These are phyloP conservation scores for Pythium volutum DNA, from an alignment of 352 stramenopile species.

Conservation along the genomic window DNA sequence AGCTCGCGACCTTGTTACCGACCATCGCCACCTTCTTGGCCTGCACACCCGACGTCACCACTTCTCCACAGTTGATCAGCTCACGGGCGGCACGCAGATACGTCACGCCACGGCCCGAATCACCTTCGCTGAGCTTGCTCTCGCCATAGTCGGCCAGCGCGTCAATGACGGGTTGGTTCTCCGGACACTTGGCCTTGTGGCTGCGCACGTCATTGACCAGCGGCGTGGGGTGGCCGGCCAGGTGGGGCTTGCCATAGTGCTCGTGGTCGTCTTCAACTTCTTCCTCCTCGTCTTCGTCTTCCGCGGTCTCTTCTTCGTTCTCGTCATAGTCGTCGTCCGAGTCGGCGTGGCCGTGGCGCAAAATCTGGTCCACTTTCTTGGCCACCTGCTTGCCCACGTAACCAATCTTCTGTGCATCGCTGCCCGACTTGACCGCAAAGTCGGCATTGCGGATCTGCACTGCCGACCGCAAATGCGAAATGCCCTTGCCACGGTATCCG, in stretches of 20 bases:
- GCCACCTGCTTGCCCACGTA: conserved; percentile 60
- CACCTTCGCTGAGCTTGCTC: conserved; percentile 40
- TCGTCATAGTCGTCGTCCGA: conserved; percentile 60
- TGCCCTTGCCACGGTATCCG: conserved; percentile 61
- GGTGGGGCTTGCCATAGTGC: conserved; percentile 24
- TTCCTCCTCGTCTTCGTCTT: conserved; percentile 36
- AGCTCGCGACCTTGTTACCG: conserved; percentile 56
- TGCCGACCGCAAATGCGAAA: conserved; percentile 72
- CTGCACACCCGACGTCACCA: conserved; percentile 48
- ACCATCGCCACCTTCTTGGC: conserved; percentile 55
- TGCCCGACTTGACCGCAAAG: conserved; percentile 41
- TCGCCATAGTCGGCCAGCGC: conserved; percentile 58
- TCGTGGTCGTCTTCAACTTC: conserved; percentile 23
- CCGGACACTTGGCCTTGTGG: conserved; percentile 32
- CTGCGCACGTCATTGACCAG: conserved; percentile 49
- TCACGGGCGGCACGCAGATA: conserved; percentile 62
- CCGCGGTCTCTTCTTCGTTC: conserved; percentile 41
- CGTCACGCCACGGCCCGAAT: conserved; percentile 60
- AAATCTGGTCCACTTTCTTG: conserved; percentile 75
- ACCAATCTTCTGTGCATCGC: conserved; percentile 49
- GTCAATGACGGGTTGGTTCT: conserved; percentile 69
- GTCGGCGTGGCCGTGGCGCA: conserved; percentile 64
- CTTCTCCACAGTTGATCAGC: conserved; percentile 39
- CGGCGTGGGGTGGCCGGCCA: conserved; percentile 30
- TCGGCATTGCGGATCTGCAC: conserved; percentile 56